A percentile compares a stretch with the other conserved stretches of the same genome.
These are phyloP conservation scores for Piromyces sp. DNA, from an alignment of 192 early-diverging fungal genomes.

Conservation along the genomic window DNA sequence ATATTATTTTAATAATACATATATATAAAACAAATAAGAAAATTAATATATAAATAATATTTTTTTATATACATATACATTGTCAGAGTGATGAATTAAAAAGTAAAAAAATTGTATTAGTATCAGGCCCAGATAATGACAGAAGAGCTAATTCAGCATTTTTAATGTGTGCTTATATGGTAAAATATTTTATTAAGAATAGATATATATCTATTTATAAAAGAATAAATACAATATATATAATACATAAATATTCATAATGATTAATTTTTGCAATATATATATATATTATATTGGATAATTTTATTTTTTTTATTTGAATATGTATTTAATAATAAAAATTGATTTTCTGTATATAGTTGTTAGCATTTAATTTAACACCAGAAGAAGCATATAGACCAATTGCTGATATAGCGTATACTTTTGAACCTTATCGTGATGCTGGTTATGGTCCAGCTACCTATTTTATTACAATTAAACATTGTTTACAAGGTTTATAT, in stretches of 20 bases:
- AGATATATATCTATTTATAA: too few relatives aligned
- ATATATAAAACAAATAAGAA: too few relatives aligned
- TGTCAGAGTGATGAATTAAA: slow-evolving; percentile 21
- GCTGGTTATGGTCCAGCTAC: slow-evolving; percentile 49
- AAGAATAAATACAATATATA: too few relatives aligned
- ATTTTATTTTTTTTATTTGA: too few relatives aligned
- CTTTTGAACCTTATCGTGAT: slow-evolving; percentile 49
- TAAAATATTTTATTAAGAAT: too few relatives aligned
- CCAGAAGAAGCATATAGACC: slow-evolving; percentile 44
- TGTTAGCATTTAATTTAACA: slow-evolving; percentile 5
- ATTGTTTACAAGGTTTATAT: slow-evolving; percentile 44
- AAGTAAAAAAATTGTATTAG: slow-evolving; percentile 34
- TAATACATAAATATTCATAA: too few relatives aligned
- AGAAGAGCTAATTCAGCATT: slow-evolving; percentile 52
- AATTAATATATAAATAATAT: too few relatives aligned
- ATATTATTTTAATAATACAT: too few relatives aligned
- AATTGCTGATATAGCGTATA: slow-evolving; percentile 19
- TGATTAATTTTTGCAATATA: too few relatives aligned
- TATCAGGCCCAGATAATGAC: slow-evolving; percentile 30
- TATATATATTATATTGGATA: too few relatives aligned
- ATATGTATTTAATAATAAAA: too few relatives aligned
- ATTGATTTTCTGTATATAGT: not conserved
- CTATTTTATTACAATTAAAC: slow-evolving; percentile 43
- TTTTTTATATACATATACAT: not conserved
- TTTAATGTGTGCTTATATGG: slow-evolving; percentile 50